Evolutionary conservation across 805 yeast species (phyloP).

Genomic region (Groenewaldozyma salmanticensis): DNA sequence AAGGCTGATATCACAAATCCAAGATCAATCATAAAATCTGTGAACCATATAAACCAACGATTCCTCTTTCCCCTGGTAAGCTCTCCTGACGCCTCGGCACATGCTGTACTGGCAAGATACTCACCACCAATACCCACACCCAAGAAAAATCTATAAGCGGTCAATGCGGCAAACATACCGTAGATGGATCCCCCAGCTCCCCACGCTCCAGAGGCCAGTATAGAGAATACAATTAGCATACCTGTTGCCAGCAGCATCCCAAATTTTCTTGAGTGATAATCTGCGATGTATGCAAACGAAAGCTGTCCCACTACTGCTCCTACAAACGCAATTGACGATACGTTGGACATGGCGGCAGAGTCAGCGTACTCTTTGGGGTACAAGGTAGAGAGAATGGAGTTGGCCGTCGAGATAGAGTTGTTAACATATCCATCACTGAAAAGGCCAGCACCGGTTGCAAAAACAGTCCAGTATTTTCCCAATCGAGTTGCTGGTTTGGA

Average conservation of each 20-base stretch:
- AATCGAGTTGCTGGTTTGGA: too few relatives aligned
- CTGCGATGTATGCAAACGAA: constrained; percentile 70
- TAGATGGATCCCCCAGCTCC: constrained; percentile 58
- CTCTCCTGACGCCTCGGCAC: constrained; percentile 79
- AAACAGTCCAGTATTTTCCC: constrained; percentile 51
- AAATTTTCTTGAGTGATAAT: constrained; percentile 65
- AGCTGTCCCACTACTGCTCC: constrained; percentile 89
- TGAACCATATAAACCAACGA: constrained; percentile 82
- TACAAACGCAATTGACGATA: constrained; percentile 80
- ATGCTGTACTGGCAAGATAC: constrained; percentile 87
- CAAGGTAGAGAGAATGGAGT: constrained; percentile 54
- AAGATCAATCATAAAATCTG: constrained; percentile 75
- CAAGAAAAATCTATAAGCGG: constrained; percentile 75
- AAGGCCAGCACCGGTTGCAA: constrained; percentile 85
- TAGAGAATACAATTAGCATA: constrained; percentile 66
- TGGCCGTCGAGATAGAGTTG: constrained; percentile 69
- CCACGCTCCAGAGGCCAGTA: constrained; percentile 81
- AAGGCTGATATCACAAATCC: constrained; percentile 81
- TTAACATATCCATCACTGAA: constrained; percentile 92
- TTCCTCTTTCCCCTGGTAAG: constrained; percentile 78
- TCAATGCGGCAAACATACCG: constrained; percentile 76
- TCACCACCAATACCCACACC: constrained; percentile 95
- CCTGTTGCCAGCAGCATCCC: constrained; percentile 77
- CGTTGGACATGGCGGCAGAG: constrained; percentile 67
- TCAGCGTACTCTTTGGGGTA: constrained; percentile 54